Evolutionary conservation across 2,329 filamentous ascomycete genomes (phyloP).

Genomic region (Venturia pyrina): DNA sequence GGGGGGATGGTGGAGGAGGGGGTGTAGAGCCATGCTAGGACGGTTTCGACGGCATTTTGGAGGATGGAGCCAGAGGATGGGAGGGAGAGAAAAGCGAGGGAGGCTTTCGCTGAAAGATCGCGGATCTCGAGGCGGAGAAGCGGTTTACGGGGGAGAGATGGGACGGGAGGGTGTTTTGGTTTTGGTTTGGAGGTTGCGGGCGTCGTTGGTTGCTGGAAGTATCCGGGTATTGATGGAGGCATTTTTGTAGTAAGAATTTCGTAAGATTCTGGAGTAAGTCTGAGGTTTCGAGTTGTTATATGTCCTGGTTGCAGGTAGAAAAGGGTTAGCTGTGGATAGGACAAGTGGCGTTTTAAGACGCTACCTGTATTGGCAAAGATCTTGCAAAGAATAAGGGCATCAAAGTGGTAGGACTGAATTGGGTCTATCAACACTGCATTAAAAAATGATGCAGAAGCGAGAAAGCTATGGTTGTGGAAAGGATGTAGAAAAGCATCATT

Average conservation of each 20-base stretch:
- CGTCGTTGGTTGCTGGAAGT: conserved; percentile 7
- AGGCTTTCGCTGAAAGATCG: conserved; percentile 46
- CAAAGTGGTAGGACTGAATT: too few species aligned
- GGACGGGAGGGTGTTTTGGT: conserved; percentile 15
- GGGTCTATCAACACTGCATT: too few species aligned
- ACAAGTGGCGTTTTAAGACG: neutral
- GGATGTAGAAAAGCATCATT: neutral
- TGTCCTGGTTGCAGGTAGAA: neutral
- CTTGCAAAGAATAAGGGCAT: neutral
- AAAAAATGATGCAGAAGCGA: too few species aligned
- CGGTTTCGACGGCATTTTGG: conserved; percentile 51
- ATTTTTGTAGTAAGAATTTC: neutral
- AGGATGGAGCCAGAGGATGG: conserved; percentile 55
- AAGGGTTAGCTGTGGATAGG: neutral
- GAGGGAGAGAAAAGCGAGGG: conserved; percentile 55
- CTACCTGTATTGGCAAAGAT: neutral
- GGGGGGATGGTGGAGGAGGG: conserved; percentile 35
- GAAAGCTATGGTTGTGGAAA: neutral
- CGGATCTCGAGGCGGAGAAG: conserved; percentile 38
- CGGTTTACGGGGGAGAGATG: conserved; percentile 25
- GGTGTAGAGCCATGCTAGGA: conserved; percentile 63
- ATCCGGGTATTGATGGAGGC: neutral
- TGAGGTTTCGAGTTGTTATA: neutral
- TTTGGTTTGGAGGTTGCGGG: neutral
- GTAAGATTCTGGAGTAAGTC: neutral